phyloP scores from a whole-genome alignment of 371 early-diverging fungal species.

The Mucor saturninus region DNA sequence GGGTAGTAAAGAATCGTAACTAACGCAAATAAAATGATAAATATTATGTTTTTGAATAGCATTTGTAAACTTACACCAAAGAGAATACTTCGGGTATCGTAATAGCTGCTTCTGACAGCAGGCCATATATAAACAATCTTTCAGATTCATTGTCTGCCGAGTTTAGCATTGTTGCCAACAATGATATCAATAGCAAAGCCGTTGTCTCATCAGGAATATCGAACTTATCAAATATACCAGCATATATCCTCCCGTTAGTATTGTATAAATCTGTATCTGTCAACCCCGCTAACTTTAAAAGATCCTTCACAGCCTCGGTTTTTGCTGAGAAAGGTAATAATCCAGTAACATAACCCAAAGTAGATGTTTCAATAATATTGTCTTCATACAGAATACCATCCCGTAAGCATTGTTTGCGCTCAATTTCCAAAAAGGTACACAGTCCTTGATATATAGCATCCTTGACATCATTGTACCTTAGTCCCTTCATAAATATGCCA shows the following conservation, averaged over 20 bases:
- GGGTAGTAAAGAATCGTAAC: constrained; percentile 69
- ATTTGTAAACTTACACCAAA: constrained; percentile 61
- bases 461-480: constrained; percentile 72
- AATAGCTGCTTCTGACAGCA: constrained; percentile 77
- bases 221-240: constrained; percentile 66
- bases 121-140: constrained; percentile 77
- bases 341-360: constrained; percentile 75
- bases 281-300: constrained; percentile 62
- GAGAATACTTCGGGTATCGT: constrained; percentile 78
- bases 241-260: constrained; percentile 44
- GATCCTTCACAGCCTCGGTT: constrained; percentile 60
- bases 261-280: constrained; percentile 48
- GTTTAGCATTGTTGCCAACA: constrained; percentile 80
- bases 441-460: constrained; percentile 68
- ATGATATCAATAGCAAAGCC: constrained; percentile 70
- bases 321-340: constrained; percentile 69
- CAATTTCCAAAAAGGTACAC: constrained; percentile 68
- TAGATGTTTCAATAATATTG: constrained; percentile 56
- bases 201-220: constrained; percentile 67
- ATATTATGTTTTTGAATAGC: neutral
- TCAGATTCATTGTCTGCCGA: constrained; percentile 83
- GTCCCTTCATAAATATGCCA: constrained; percentile 78
- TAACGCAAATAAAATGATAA: constrained; percentile 16
- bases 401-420: constrained; percentile 43
- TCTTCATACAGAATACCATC: constrained; percentile 19